Evolutionary conservation across 306 rosid genomes (phyloP).

Genomic region (Cicer judaicum): DNA sequence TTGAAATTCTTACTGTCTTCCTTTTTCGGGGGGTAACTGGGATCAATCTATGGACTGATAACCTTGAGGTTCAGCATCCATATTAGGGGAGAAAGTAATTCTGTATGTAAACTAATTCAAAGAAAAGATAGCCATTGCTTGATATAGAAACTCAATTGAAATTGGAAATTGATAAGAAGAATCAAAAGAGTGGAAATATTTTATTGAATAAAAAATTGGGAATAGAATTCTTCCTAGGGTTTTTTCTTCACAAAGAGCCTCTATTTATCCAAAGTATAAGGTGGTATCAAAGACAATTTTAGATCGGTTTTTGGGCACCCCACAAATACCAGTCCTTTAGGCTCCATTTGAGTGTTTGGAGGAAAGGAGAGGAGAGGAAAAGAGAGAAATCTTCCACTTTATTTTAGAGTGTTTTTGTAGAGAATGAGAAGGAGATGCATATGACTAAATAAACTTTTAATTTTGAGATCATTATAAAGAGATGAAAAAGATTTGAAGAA

Average conservation of each 20-base stretch:
- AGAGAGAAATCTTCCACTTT: no score
- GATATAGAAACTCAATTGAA: conserved; percentile 5
- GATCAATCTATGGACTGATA: conserved; percentile 22
- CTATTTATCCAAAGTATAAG: not conserved
- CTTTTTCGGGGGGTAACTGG: not conserved
- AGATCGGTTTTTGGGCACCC: no score
- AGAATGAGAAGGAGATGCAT: no score
- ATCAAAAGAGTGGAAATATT: not conserved
- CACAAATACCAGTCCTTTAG: no score
- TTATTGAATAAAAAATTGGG: not conserved
- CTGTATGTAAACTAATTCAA: conserved; percentile 7
- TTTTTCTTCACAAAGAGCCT: not conserved
- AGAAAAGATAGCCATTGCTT: conserved; percentile 31
- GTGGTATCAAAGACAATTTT: no score
- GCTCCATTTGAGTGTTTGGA: no score
- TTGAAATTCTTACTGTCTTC: conserved; percentile 16
- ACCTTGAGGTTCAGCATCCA: conserved; percentile 15
- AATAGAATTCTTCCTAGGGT: conserved; percentile 6
- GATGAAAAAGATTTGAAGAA: no score
- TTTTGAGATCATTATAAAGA: no score
- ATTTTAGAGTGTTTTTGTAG: no score
- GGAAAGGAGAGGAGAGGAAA: no score
- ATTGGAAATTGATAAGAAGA: conserved; percentile 10
- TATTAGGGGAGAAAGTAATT: conserved; percentile 13
- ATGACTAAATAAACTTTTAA: no score